A percentile compares a stretch with the other conserved stretches of the same genome.
phyloP scores from a whole-genome alignment of 345 rosid species.

The Eucalyptus tenuipes region DNA sequence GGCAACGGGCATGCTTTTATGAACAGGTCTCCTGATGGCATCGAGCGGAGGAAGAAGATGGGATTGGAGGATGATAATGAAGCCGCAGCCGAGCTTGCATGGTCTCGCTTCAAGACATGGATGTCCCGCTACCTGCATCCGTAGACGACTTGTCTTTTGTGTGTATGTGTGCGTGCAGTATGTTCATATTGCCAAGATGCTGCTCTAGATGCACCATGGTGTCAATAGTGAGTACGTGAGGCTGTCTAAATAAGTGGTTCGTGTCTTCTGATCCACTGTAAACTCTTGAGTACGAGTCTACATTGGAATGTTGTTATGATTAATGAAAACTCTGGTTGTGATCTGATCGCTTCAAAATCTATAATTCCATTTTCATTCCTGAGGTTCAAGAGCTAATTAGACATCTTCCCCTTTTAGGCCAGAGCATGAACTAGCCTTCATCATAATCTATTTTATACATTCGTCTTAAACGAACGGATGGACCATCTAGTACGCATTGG shows the following conservation, averaged over 20 bases:
- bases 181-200: neutral
- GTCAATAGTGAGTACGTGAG: neutral
- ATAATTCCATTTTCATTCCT: neutral
- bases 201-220: neutral
- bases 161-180: neutral
- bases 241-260: neutral
- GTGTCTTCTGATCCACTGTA: neutral
- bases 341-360: neutral
- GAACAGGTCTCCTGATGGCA: conserved; percentile 69
- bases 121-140: conserved; percentile 47
- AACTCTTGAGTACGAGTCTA: neutral
- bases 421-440: neutral
- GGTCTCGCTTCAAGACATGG: conserved; percentile 88
- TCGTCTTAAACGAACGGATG: neutral
- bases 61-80: conserved; percentile 79
- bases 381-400: neutral
- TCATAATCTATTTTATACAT: neutral
- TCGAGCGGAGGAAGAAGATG: conserved; percentile 75
- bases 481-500: neutral
- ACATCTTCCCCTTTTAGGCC: neutral
- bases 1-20: conserved; percentile 78
- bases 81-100: conserved; percentile 72
- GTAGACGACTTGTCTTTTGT: neutral
- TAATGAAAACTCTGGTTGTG: neutral
- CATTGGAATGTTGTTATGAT: neutral